Conservation (phyloP, 83 land plant species). For the Diphasiastrum complanatum region DNA sequence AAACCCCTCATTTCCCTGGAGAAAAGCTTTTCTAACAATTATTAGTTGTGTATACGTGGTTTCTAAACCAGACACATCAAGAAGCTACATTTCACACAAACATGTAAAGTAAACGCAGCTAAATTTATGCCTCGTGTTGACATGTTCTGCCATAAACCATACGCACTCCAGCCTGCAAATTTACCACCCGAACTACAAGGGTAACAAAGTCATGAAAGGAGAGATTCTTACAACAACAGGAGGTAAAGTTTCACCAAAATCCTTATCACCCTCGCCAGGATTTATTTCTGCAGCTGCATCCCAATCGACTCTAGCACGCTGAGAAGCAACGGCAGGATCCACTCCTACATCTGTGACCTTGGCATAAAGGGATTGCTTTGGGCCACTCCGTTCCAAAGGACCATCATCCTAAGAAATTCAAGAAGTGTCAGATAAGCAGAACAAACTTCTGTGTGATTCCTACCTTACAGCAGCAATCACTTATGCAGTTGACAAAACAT, state of each 20-base stretch:
- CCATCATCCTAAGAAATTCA: slow-evolving; percentile 39
- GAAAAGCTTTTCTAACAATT: no score
- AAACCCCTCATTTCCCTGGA: no score
- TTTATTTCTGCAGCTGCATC: slow-evolving; percentile 81
- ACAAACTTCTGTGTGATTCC: no score
- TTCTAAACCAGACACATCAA: no score
- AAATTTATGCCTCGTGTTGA: no score
- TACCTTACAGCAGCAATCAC: no score
- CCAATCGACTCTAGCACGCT: slow-evolving; percentile 76
- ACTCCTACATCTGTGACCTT: slow-evolving; percentile 77
- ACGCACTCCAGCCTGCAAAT: neutral
- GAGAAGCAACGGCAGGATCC: slow-evolving; percentile 66
- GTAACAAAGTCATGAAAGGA: neutral
- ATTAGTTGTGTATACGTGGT: no score
- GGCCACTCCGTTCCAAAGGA: slow-evolving; percentile 34
- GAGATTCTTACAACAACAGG: slow-evolving; percentile 59
- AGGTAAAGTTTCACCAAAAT: slow-evolving; percentile 44
- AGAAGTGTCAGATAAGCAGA: neutral
- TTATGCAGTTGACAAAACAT: no score
- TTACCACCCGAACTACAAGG: neutral
- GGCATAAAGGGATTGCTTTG: slow-evolving; percentile 61
- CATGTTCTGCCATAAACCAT: neutral
- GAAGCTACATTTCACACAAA: no score
- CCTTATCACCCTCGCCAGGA: slow-evolving; percentile 42
- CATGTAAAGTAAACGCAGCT: no score